phyloP scores from a whole-genome alignment of 176 grass and related monocot genomes.

The Carex pumila region DNA sequence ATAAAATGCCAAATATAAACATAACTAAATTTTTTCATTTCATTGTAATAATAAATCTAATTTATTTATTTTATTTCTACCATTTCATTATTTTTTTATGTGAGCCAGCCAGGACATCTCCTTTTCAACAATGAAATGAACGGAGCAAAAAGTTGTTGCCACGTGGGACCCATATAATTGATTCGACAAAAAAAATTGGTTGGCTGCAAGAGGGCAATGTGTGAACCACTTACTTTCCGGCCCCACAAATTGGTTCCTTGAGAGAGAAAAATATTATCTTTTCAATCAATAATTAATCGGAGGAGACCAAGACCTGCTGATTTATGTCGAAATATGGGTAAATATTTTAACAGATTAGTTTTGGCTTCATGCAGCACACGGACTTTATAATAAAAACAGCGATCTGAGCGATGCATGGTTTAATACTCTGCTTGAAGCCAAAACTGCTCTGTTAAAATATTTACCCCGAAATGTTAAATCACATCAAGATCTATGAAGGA shows the following conservation, averaged over 20 bases:
- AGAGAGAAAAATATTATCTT: background rate
- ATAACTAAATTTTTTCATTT: background rate
- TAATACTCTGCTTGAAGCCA: too few species aligned
- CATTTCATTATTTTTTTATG: background rate
- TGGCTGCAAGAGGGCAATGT: background rate
- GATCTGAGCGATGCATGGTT: too few species aligned
- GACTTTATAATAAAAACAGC: too few species aligned
- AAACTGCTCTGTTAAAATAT: too few species aligned
- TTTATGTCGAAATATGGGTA: too few species aligned
- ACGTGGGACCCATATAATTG: background rate
- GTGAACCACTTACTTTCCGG: conserved; percentile 4
- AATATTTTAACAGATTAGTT: too few species aligned
- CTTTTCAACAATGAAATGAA: background rate
- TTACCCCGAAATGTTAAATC: too few species aligned
- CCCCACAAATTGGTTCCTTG: background rate
- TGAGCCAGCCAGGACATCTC: background rate
- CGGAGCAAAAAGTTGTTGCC: background rate
- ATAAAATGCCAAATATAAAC: background rate
- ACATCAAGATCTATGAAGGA: too few species aligned
- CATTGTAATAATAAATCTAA: background rate
- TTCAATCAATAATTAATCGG: background rate
- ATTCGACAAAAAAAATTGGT: background rate
- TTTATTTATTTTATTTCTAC: background rate
- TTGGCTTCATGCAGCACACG: too few species aligned
- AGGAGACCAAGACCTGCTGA: too few species aligned